phyloP scores from a whole-genome alignment of 352 stramenopile genomes.

The Globisporangium apiculatum region DNA sequence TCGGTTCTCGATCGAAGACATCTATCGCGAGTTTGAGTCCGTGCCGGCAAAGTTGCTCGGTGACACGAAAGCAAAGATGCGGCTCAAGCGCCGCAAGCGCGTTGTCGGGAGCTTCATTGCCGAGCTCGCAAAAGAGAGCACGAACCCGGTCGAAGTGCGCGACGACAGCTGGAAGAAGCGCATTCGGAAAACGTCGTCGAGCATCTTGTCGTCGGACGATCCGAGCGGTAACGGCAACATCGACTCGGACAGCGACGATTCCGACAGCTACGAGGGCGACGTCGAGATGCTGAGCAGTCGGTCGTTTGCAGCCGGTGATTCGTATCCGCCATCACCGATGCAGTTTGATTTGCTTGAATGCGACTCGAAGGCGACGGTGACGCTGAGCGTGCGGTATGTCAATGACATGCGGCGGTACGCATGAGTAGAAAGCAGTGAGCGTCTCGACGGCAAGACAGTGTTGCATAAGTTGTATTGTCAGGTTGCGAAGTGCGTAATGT shows the following conservation, averaged over 20 bases:
- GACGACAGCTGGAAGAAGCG: conserved; percentile 65
- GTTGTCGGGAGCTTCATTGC: conserved; percentile 75
- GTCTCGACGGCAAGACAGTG: neutral
- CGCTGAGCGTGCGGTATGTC: conserved; percentile 79
- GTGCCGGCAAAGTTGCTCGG: conserved; percentile 64
- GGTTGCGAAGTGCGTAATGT: no score
- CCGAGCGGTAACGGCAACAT: conserved; percentile 23
- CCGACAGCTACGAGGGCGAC: conserved; percentile 63
- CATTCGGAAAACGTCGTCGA: conserved; percentile 29
- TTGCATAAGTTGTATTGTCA: neutral
- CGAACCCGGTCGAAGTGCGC: conserved; percentile 41
- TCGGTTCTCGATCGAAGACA: conserved; percentile 76
- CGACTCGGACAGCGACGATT: conserved; percentile 15
- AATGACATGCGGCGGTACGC: conserved; percentile 82
- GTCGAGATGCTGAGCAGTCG: conserved; percentile 46
- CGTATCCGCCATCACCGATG: conserved; percentile 41
- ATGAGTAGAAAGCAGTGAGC: conserved; percentile 14
- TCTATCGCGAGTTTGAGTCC: conserved; percentile 75
- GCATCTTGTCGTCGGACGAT: conserved; percentile 26
- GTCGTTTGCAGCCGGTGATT: conserved; percentile 45
- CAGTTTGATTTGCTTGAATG: conserved; percentile 41
- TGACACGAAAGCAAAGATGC: conserved; percentile 64
- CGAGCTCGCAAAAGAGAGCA: conserved; percentile 37
- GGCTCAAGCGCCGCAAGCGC: conserved; percentile 72
- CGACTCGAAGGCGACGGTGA: conserved; percentile 54